Percentiles rank a stretch among this genome's conserved stretches.
phyloP scores from a whole-genome alignment of 352 stramenopile species.

The Vaucheria bursata region DNA sequence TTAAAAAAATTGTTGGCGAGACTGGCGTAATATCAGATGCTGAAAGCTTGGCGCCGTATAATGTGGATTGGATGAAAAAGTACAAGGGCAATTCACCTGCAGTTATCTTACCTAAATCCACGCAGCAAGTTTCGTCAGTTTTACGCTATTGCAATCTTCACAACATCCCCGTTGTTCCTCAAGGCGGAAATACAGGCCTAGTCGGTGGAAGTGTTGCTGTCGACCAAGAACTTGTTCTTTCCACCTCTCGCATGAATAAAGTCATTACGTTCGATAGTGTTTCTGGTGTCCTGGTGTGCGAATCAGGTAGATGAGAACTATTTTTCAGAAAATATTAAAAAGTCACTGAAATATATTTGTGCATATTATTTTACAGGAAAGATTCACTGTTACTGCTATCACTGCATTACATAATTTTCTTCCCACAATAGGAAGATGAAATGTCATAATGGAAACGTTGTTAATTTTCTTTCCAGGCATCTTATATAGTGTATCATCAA shows the following conservation, averaged over 20 bases:
- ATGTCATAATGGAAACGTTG: too few species aligned
- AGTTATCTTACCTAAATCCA: conserved; percentile 73
- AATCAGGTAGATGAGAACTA: conserved; percentile 49
- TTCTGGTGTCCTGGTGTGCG: conserved; percentile 66
- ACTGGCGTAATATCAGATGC: conserved; percentile 21
- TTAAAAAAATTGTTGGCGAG: too few species aligned
- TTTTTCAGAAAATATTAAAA: too few species aligned
- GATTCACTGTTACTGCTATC: too few species aligned
- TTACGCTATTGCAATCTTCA: conserved; percentile 82
- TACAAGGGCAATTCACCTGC: conserved; percentile 52
- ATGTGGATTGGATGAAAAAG: conserved; percentile 45
- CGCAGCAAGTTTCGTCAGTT: conserved; percentile 70
- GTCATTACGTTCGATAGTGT: conserved; percentile 79
- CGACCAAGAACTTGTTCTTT: conserved; percentile 81
- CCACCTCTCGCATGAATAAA: conserved; percentile 73
- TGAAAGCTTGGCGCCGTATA: conserved; percentile 30
- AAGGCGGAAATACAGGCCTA: conserved; percentile 93
- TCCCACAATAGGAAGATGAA: too few species aligned
- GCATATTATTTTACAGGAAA: too few species aligned
- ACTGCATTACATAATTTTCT: too few species aligned
- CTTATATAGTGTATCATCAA: too few species aligned
- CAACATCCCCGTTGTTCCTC: conserved; percentile 77
- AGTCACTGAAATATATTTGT: too few species aligned
- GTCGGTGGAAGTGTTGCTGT: conserved; percentile 73
- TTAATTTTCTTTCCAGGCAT: too few species aligned